A percentile compares a stretch with the other conserved stretches of the same genome.
These are phyloP conservation scores for Trichoderma sp. DNA, from an alignment of 2,329 filamentous ascomycete genomes.

Conservation along the genomic window DNA sequence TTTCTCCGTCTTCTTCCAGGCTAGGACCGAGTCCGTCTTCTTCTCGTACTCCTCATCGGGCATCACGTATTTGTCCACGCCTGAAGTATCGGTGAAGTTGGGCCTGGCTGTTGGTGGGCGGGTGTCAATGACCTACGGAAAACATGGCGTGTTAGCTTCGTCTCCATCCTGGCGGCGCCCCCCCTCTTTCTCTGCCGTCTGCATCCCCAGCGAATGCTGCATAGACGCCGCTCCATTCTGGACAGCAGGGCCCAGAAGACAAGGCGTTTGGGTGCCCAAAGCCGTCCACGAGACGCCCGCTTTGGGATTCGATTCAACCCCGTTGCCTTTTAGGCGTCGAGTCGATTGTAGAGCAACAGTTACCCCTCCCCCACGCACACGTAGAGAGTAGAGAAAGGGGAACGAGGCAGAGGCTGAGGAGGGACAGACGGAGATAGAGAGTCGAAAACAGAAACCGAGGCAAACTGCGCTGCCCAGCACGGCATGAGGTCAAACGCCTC, in stretches of 20 bases:
- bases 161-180: constrained; percentile 16
- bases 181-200: constrained; percentile 20
- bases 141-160: constrained; percentile 38
- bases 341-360: constrained; percentile 10
- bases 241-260: constrained; percentile 15
- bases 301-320: constrained; percentile 22
- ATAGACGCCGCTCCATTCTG: constrained; percentile 8
- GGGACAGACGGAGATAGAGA: too few relatives aligned
- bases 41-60: constrained; percentile 83
- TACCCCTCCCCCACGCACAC: not conserved
- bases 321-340: constrained; percentile 10
- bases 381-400: not conserved
- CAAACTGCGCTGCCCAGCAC: constrained; percentile 28
- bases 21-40: constrained; percentile 83
- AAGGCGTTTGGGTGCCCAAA: constrained; percentile 26
- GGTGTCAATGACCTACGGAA: constrained; percentile 71
- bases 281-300: constrained; percentile 5
- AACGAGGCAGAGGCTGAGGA: too few relatives aligned
- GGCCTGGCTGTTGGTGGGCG: constrained; percentile 73
- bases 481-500: constrained; percentile 13
- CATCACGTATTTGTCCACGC: constrained; percentile 88
- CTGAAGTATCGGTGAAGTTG: constrained; percentile 79
- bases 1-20: constrained; percentile 94
- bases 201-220: constrained; percentile 20
- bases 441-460: constrained; percentile 23